Evolutionary conservation across 345 rosid species (phyloP), one percentile per base, ranked within the genome.

Genomic region (Chamaenerion angustifolium): DNA sequence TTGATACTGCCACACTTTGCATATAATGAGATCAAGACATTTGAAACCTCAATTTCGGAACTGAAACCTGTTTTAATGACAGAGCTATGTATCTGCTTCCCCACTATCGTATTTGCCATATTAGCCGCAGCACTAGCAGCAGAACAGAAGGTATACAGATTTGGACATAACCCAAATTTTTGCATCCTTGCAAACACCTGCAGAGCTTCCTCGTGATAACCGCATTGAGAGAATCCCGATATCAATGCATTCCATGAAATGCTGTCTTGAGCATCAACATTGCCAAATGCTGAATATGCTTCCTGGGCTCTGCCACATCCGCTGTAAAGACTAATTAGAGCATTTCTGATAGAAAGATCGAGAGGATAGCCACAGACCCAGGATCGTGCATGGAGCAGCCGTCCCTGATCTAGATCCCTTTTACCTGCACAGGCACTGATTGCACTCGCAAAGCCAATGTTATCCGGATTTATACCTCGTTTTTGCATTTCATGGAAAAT

Each of bases 361-460:
- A 56, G 67, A 18, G 71, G 70, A 61, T 73, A 81, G 63, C 97
- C 97, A 62, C 55, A 73, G 27, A 82, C 63, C 59, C 66, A 75
- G 43, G 85, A 59, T 65, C 74, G 97, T 48, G 88, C 90, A 67
- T 85, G 97, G 55, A 89, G 71, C 61, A 82, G 90, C 40, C 43
- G 76, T 42, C 95, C 95, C 63, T 72, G 82, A 57, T 68, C 60
- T 47, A 82, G 68, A 3, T 77, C 82, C 66, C 67, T 87, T 70
- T 80, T 76, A 62, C 95, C 94, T 57, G 95, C 90, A 76, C 95
- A 82, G 47, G 94, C 94, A 57, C 85, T 85, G 49, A 89, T 63
- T 55, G 90, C 95, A 77, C 85, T 85, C 15, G 94, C 77, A 48
- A 78, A 78, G 49, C 85, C 94, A 13, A 89, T 82, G 54, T 72